Conservation (phyloP, 1,139 yeast genomes). For the Yarrowia galli region DNA sequence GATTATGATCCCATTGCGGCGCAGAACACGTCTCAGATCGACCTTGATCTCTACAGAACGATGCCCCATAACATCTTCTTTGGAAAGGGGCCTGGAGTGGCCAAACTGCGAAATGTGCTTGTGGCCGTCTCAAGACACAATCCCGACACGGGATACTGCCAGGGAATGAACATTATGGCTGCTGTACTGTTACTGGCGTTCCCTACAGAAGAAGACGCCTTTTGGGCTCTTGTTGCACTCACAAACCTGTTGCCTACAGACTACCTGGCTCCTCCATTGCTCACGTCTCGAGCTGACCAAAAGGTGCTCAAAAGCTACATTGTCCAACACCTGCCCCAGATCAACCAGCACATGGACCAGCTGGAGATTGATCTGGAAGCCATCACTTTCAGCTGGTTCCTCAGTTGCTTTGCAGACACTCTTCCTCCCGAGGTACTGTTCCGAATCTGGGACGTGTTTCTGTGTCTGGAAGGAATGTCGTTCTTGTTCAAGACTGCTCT, state of each 20-base stretch:
- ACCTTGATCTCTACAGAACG: constrained; percentile 63
- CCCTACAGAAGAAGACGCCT: constrained; percentile 62
- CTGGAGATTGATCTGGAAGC: constrained; percentile 59
- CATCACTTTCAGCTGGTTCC: constrained; percentile 66
- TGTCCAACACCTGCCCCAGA: constrained; percentile 52
- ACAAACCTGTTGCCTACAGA: constrained; percentile 61
- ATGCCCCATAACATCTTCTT: constrained; percentile 65
- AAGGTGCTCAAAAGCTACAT: constrained; percentile 49
- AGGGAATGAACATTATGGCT: constrained; percentile 69
- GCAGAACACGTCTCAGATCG: constrained; percentile 56
- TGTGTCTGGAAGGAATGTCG: constrained; percentile 54
- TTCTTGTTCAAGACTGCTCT: constrained; percentile 54
- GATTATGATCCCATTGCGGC: constrained; percentile 49
- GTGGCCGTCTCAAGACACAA: constrained; percentile 62
- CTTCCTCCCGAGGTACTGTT: constrained; percentile 62
- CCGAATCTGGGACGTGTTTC: constrained; percentile 60
- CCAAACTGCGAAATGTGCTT: constrained; percentile 58
- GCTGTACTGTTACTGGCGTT: constrained; percentile 60
- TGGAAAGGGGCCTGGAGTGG: constrained; percentile 64
- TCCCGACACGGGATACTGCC: constrained; percentile 64
- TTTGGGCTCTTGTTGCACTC: constrained; percentile 62
- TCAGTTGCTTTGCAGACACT: constrained; percentile 62
- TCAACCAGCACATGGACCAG: constrained; percentile 52
- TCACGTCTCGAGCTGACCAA: constrained; percentile 56
- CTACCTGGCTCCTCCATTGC: constrained; percentile 56